Conservation (phyloP, 2,329 filamentous ascomycete species). For the Tolypocladium tundrense region DNA sequence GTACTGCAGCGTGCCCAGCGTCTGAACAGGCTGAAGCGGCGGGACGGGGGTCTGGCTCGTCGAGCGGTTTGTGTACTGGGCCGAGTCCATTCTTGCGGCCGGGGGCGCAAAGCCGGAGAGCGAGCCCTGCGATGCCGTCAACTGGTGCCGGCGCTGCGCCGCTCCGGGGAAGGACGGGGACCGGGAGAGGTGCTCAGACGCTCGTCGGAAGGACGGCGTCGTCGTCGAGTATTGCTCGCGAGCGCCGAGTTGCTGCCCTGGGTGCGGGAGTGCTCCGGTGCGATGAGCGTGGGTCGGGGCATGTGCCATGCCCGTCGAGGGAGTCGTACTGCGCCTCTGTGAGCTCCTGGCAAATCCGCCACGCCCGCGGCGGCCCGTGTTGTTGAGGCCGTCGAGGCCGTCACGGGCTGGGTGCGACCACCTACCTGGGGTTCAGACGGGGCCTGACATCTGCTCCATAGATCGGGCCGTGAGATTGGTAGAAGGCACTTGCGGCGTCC, state of each 20-base stretch:
- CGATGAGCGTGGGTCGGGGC: constrained; percentile 32
- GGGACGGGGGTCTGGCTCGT: constrained; percentile 31
- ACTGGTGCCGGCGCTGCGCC: constrained; percentile 37
- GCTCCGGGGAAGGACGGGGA: constrained; percentile 39
- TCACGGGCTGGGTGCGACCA: constrained; percentile 20
- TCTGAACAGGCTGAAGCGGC: constrained; percentile 39
- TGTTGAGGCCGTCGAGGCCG: neutral
- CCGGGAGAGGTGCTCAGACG: constrained; percentile 38
- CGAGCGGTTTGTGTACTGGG: constrained; percentile 23
- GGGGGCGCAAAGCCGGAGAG: constrained; percentile 32
- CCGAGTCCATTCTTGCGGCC: constrained; percentile 39
- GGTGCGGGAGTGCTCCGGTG: constrained; percentile 40
- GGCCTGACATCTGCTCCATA: constrained; percentile 41
- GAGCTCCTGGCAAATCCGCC: constrained; percentile 1
- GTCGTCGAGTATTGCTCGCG: constrained; percentile 44
- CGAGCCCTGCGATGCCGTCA: constrained; percentile 42
- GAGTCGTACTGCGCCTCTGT: constrained; percentile 30
- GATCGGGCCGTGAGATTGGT: constrained; percentile 32
- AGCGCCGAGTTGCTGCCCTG: constrained; percentile 35
- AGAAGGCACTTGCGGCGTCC: constrained; percentile 40
- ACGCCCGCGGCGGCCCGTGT: neutral
- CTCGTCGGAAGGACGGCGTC: constrained; percentile 39
- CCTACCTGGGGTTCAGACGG: constrained; percentile 46
- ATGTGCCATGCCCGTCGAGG: constrained; percentile 48
- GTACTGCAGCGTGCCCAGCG: constrained; percentile 52